Percentiles rank a stretch among this genome's conserved stretches.
Conservation (phyloP, 2,329 filamentous ascomycete species). For the Talaromyces sp. region DNA sequence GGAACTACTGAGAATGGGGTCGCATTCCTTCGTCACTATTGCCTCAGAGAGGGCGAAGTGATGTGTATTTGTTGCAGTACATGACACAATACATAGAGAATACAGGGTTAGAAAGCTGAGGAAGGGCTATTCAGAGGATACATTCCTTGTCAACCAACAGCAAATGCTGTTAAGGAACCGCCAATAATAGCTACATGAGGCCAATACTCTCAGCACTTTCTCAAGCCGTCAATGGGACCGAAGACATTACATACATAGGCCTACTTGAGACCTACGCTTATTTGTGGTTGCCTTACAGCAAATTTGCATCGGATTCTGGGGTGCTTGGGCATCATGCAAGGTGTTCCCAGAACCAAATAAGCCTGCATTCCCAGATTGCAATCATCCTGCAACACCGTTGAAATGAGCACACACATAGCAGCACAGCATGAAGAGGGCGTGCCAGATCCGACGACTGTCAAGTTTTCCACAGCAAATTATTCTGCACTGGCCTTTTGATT, state of each 20-base stretch:
- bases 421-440: neutral
- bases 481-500: neutral
- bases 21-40: neutral
- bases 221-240: neutral
- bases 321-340: neutral
- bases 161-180: neutral
- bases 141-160: neutral
- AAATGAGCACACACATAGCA: neutral
- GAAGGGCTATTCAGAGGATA: neutral
- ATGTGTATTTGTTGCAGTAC: neutral
- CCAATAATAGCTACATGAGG: neutral
- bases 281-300: neutral
- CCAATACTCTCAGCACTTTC: neutral
- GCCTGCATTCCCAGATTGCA: neutral
- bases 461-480: neutral
- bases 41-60: neutral
- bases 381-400: neutral
- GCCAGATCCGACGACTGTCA: neutral
- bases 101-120: neutral
- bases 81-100: neutral
- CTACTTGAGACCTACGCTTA: neutral
- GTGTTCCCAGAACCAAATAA: neutral
- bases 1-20: neutral
- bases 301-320: neutral
- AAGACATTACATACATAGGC: neutral